Conservation (phyloP, 257 asterid species). For the Nicotiana obtusifolia region DNA sequence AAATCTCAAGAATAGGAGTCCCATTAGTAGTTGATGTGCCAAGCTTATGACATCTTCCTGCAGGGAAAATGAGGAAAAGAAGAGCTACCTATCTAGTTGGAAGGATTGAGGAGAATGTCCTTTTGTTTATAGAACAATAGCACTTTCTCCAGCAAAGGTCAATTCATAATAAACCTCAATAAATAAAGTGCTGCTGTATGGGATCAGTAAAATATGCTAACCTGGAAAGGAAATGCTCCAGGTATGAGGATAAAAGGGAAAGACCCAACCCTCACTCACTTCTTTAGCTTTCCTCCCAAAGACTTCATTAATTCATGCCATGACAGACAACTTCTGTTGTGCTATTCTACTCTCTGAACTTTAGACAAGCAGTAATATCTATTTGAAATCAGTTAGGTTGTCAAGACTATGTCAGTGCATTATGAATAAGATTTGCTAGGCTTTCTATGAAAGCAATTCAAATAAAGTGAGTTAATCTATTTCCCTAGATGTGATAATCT, state of each 20-base stretch:
- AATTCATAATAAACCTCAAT: too few species aligned
- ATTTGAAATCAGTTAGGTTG: not conserved
- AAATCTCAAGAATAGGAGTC: not conserved
- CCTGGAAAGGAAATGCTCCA: not conserved
- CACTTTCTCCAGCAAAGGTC: not conserved
- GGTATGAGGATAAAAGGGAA: too few species aligned
- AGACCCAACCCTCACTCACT: not conserved
- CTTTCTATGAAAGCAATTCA: not conserved
- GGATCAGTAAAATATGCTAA: not conserved
- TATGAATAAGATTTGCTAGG: not conserved
- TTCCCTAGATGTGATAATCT: not conserved
- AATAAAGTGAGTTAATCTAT: not conserved
- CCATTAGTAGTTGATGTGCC: not conserved
- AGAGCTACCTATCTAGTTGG: not conserved
- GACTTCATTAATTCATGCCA: not conserved
- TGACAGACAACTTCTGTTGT: not conserved
- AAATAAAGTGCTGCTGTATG: not conserved
- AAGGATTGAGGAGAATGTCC: not conserved
- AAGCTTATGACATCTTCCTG: not conserved
- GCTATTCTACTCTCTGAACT: not conserved
- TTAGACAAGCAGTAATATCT: not conserved
- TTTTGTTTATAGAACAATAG: not conserved
- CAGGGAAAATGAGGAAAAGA: not conserved
- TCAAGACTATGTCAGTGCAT: not conserved
- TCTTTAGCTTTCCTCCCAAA: not conserved